Percentiles rank a stretch among this genome's conserved stretches.
These are phyloP conservation scores for Rosa hybrid DNA, from an alignment of 331 rosid genomes.

Conservation along the genomic window DNA sequence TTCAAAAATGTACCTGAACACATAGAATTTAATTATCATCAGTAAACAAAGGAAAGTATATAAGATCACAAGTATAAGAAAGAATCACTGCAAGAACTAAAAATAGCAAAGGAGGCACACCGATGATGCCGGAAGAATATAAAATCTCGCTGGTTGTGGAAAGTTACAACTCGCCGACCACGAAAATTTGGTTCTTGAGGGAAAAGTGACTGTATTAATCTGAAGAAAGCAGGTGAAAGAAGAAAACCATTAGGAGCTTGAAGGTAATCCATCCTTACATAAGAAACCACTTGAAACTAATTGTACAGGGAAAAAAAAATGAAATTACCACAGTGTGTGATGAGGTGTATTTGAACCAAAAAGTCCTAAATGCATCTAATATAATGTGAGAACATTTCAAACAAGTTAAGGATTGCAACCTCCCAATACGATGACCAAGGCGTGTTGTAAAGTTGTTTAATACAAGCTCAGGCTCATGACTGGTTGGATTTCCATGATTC, in stretches of 20 bases:
- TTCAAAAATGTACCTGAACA: conserved; percentile 78
- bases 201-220: conserved; percentile 82
- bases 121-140: conserved; percentile 93
- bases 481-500: conserved; percentile 92
- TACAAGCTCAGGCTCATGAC: conserved; percentile 89
- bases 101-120: conserved; percentile 35
- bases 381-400: background rate
- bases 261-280: conserved; percentile 18
- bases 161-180: conserved; percentile 88
- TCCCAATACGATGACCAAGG: conserved; percentile 85
- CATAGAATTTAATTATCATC: conserved; percentile 17
- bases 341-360: background rate
- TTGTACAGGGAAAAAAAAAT: background rate
- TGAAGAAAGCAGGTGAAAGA: conserved; percentile 21
- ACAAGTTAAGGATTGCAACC: conserved; percentile 42
- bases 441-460: conserved; percentile 85
- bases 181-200: conserved; percentile 86
- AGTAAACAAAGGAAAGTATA: conserved; percentile 17
- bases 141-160: conserved; percentile 96
- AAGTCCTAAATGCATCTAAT: background rate
- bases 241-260: conserved; percentile 6
- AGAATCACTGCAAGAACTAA: conserved; percentile 1
- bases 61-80: background rate
- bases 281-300: background rate
- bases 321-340: background rate